These are phyloP conservation scores for Leishmania major DNA, from an alignment of 208 protist genomes.

Conservation along the genomic window DNA sequence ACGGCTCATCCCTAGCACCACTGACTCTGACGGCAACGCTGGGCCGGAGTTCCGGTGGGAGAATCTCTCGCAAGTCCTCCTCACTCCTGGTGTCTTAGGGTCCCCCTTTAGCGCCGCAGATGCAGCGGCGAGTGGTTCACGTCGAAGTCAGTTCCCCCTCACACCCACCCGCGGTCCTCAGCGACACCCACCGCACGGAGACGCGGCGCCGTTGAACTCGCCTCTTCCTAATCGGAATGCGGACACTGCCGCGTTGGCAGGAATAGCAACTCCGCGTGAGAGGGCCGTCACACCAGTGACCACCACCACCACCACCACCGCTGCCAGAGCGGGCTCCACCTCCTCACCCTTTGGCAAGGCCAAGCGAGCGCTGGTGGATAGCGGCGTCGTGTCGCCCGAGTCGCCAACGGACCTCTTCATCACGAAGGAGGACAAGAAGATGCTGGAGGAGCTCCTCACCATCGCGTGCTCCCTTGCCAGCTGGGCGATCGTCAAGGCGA, in stretches of 20 bases:
- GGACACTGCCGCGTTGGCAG: neutral
- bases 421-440: conserved; percentile 35
- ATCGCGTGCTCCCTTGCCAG: conserved; percentile 58
- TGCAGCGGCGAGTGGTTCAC: neutral
- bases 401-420: conserved; percentile 13
- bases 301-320: neutral
- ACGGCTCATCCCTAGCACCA: neutral
- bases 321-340: neutral
- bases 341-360: conserved; percentile 15
- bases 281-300: neutral
- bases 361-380: conserved; percentile 19
- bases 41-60: conserved; percentile 30
- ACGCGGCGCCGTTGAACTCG: conserved; percentile 2
- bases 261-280: conserved; percentile 2
- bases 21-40: neutral
- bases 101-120: neutral
- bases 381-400: conserved; percentile 12
- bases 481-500: conserved; percentile 64
- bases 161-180: neutral
- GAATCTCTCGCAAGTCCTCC: conserved; percentile 32
- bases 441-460: conserved; percentile 53
- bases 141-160: neutral
- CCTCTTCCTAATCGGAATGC: neutral
- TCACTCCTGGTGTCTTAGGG: neutral
- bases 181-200: conserved; percentile 1